Percentiles rank a stretch among this genome's conserved stretches.
Conservation (phyloP, 306 rosid species). For the Rosa chinensis region DNA sequence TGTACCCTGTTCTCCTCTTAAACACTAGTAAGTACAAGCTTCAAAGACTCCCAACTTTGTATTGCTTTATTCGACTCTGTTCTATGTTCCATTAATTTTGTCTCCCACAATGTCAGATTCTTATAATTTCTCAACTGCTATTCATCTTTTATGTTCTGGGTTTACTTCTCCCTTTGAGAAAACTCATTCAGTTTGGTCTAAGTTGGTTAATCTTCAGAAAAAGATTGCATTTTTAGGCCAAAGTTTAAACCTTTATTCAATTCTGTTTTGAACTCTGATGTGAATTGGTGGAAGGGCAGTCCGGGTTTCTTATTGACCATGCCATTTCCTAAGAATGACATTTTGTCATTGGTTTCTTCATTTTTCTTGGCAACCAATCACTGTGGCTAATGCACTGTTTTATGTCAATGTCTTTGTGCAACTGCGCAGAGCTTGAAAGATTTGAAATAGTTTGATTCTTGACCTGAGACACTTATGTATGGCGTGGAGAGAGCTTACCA, state of each 20-base stretch:
- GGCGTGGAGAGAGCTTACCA: conserved; percentile 80
- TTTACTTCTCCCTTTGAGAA: not conserved
- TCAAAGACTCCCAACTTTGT: not conserved
- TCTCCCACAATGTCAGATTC: not conserved
- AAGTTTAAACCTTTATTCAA: not conserved
- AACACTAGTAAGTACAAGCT: not conserved
- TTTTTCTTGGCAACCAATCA: not conserved
- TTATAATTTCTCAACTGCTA: not conserved
- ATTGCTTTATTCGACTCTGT: conserved; percentile 2
- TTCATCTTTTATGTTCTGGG: not conserved
- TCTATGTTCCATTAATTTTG: not conserved
- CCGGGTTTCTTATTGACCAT: not conserved
- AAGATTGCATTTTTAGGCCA: not conserved
- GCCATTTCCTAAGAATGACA: not conserved
- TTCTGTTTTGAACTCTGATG: not conserved
- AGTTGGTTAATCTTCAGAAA: not conserved
- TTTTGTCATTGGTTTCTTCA: not conserved
- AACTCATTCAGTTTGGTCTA: not conserved
- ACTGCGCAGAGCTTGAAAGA: conserved; percentile 35
- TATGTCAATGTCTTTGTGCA: conserved; percentile 6
- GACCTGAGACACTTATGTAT: conserved; percentile 52
- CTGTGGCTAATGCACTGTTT: conserved; percentile 9
- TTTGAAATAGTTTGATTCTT: not conserved
- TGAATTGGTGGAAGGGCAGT: conserved; percentile 6
- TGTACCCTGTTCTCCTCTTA: not conserved